phyloP scores from a whole-genome alignment of 1,284 basidiomycete genomes.

The Irpex lacteus region DNA sequence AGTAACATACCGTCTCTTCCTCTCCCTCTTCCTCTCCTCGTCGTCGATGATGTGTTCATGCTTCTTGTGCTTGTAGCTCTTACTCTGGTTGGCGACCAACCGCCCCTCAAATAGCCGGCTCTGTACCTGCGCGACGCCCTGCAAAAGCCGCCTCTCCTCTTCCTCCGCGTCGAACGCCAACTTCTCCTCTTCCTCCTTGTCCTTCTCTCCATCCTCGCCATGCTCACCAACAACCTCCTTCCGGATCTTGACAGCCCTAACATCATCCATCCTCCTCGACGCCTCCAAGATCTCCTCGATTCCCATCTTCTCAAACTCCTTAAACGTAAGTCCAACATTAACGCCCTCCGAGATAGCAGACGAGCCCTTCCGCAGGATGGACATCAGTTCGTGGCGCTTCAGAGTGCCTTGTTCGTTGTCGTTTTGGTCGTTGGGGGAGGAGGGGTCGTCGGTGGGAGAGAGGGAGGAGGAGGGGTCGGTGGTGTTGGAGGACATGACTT shows the following conservation, averaged over 20 bases:
- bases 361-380: conserved; percentile 53
- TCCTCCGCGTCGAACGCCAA: conserved; percentile 48
- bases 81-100: conserved; percentile 32
- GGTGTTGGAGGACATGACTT: conserved; percentile 47
- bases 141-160: conserved; percentile 50
- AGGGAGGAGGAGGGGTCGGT: conserved; percentile 14
- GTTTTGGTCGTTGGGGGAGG: conserved; percentile 18
- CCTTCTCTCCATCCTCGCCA: neutral
- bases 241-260: conserved; percentile 41
- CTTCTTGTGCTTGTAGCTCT: conserved; percentile 18
- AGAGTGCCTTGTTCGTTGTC: conserved; percentile 21
- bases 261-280: conserved; percentile 38
- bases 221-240: conserved; percentile 30
- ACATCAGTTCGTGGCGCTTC: conserved; percentile 46
- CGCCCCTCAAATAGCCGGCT: conserved; percentile 58
- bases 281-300: conserved; percentile 42
- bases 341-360: conserved; percentile 43
- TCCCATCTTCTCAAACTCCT: conserved; percentile 39
- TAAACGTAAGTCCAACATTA: conserved; percentile 35
- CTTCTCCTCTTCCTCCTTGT: conserved; percentile 17
- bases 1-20: conserved; percentile 35
- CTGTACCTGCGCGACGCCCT: conserved; percentile 54
- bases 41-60: conserved; percentile 40
- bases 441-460: too few species aligned
- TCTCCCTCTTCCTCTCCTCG: conserved; percentile 41